These are phyloP conservation scores for Cercospora zeina DNA, from an alignment of 2,329 filamentous ascomycete genomes.

Conservation along the genomic window DNA sequence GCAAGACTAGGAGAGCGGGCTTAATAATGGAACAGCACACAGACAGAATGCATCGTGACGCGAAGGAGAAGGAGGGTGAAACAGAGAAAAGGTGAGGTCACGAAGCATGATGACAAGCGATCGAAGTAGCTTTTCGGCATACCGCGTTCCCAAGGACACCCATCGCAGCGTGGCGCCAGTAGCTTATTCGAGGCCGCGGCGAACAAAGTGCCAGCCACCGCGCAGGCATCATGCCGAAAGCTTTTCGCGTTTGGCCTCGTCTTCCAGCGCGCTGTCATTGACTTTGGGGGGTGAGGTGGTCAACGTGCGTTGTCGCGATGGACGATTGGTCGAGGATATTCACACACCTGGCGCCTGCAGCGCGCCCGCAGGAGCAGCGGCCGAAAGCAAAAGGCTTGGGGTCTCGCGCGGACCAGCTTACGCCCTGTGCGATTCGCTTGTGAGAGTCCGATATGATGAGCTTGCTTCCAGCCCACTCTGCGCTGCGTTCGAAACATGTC, in stretches of 20 bases:
- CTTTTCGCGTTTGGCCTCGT: not conserved
- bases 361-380: conserved; percentile 6
- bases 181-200: conserved; percentile 2
- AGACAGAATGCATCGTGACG: conserved; percentile 1
- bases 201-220: conserved; percentile 7
- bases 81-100: conserved; percentile 11
- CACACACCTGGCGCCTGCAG: conserved; percentile 9
- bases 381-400: conserved; percentile 1
- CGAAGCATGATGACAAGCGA: conserved; percentile 10
- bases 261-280: no score
- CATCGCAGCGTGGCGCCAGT: conserved; percentile 10
- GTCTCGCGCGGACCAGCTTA: not conserved
- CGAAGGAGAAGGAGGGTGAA: not conserved
- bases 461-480: not conserved
- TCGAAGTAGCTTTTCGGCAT: conserved; percentile 13
- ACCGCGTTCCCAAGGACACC: conserved; percentile 6
- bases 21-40: not conserved
- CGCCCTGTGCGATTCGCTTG: conserved; percentile 4
- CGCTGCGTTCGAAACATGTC: conserved; percentile 8
- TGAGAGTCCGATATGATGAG: not conserved
- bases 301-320: conserved; percentile 18
- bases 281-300: not conserved
- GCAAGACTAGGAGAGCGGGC: not conserved
- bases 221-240: conserved; percentile 4
- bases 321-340: conserved; percentile 13